Conservation (phyloP, 345 rosid genomes). For the Passiflora organensis region DNA sequence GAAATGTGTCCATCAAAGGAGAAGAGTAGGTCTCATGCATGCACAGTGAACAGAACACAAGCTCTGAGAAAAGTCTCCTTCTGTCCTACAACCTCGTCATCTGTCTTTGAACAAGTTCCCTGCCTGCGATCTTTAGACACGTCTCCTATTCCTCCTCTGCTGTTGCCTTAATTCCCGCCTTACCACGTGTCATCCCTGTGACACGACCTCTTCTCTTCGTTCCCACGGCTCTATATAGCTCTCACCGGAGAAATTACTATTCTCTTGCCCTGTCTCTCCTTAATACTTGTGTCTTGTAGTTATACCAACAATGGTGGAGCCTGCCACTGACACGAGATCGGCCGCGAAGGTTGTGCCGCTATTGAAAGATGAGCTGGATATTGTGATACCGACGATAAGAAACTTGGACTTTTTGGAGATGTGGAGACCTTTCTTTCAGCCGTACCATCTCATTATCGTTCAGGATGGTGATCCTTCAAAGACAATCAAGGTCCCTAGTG, state of each 20-base stretch:
- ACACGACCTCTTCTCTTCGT: conserved; percentile 1
- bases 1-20: too few relatives aligned
- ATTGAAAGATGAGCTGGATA: conserved; percentile 85
- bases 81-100: background rate
- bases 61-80: too few relatives aligned
- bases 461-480: conserved; percentile 95
- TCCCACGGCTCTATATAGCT: background rate
- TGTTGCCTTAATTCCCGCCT: conserved; percentile 13
- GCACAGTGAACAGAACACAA: too few relatives aligned
- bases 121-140: conserved; percentile 6
- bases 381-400: conserved; percentile 88
- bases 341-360: conserved; percentile 21
- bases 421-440: conserved; percentile 98
- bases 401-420: conserved; percentile 92
- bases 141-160: conserved; percentile 18
- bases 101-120: background rate
- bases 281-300: background rate
- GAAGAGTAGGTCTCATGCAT: too few relatives aligned
- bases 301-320: conserved; percentile 40
- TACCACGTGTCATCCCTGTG: conserved; percentile 23
- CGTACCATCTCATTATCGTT: conserved; percentile 89
- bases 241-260: background rate
- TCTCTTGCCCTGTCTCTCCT: background rate
- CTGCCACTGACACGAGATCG: conserved; percentile 39
- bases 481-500: conserved; percentile 77